Base-by-base conservation (phyloP, 345 rosid species). In the Zanthoxylum bungeanum region DNA sequence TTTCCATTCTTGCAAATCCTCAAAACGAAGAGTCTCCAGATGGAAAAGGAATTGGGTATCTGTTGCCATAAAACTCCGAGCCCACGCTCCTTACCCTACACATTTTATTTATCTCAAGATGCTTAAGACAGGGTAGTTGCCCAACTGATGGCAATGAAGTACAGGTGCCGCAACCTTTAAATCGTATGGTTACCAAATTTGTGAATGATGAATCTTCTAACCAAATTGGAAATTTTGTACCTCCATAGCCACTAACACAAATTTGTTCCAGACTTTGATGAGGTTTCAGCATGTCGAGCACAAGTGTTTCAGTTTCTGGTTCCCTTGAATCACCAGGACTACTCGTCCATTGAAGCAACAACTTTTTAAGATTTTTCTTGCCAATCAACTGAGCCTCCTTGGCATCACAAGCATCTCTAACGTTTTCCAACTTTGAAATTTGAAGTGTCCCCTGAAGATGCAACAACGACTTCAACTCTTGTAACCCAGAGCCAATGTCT, bases 1-100 rank as follows among this genome's bases (percentile, higher is more conserved):
- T 39, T 71, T 74, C 87, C 83, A 78, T 60, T 73, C 72, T 9
- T n/a, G 66, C 80, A 81, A 59, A n/a, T 16, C 51, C 16, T 50
- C 39, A 75, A 84, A 78, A 49, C 44, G 7, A 14, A 64, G 36
- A 12, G 37, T 55, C 66, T 64, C 67, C 57, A 70, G 33, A 56
- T 2, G 70, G 75, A 24, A 70, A 70, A 63, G 70, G 53, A 27
- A 8, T 46, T 27, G 69, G 17, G n/a, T 14, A 19, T 8, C 40
- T 14, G 2, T 39, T 28, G 33, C 73, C 69, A 39, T 68, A 68
- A 8, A 75, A 37, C 34, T 68, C 69, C 2, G 4, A 11, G 21
- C 72, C 73, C 4, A 75, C n/a, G 2, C 10, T 62, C 30, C 30
- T 33, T 10, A 75, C 11, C n/a, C 59, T 31, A 52, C 1, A 0